Evolutionary conservation across 352 stramenopile species (phyloP), one percentile per base, ranked within the genome.

Genomic region (Pythium dissotocum): DNA sequence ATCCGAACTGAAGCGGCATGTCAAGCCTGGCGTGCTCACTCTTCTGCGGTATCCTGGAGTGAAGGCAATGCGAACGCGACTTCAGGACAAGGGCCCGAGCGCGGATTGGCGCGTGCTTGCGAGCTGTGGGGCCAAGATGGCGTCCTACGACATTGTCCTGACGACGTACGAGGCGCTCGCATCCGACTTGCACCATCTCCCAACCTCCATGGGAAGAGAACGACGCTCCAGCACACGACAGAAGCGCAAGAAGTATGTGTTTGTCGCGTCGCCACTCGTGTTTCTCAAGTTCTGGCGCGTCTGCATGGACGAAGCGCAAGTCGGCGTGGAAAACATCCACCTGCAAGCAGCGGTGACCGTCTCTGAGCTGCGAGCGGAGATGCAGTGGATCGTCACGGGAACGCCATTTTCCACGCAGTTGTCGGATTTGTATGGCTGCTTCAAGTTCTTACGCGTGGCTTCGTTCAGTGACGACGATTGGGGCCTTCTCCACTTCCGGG

Each of bases 281-380:
- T 81, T 82, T 40, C 85, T 98, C 44, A 71, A 78, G 12, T 98
- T 92, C 64, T 97, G 91, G 88, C 82, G 94, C 14, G 77, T 98
- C 13, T 97, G 82, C 56, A 91, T 98, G 66, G 94, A 98, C 63
- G 95, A 98, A 83, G 94, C 94, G 2, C 95, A 98, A 73, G 76
- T 96, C 13, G 81, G 83, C 12, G 88, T 98, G 1, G 89, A 98
- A 70, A 90, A 87, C 55, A 78, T 76, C 1, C 76, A 79, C n/a
- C 69, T 90, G 6, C 70, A 87, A 58, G 86, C 90, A 8, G 91
- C 94, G 18, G 66, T 92, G 56, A 98, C 97, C 58, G 85, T 96
- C 24, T 70, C 88, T 1, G 78, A 87, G 44, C 68, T 98, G 4
- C 69, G 73, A 2, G 76, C 78, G 6, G 54, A 82, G 16, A 77